Evolutionary conservation across 2,329 filamentous ascomycete species (phyloP).

Genomic region (Arthrinium puccinioides): DNA sequence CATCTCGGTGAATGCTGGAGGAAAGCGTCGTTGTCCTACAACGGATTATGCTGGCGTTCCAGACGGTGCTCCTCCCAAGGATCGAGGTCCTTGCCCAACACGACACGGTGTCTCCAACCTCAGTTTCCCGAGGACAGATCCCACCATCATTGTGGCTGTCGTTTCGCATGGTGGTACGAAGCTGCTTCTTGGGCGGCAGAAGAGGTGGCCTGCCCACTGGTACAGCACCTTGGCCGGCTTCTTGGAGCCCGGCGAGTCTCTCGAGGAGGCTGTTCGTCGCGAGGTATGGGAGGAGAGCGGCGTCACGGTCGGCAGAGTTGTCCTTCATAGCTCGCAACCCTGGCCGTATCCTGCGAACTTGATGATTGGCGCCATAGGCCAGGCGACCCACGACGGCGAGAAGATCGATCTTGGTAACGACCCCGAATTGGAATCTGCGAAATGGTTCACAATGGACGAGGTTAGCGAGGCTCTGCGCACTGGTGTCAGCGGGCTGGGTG

Average conservation of each 20-base stretch:
- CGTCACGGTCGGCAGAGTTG: slow-evolving; percentile 66
- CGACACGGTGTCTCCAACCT: slow-evolving; percentile 84
- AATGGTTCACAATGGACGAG: slow-evolving; percentile 81
- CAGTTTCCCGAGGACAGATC: slow-evolving; percentile 85
- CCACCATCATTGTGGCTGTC: slow-evolving; percentile 91
- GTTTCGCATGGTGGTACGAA: slow-evolving; percentile 72
- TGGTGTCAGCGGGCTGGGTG: slow-evolving; percentile 62
- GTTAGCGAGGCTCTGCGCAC: slow-evolving; percentile 64
- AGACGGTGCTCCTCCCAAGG: slow-evolving; percentile 30
- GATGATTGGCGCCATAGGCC: slow-evolving; percentile 84
- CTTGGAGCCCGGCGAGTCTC: slow-evolving; percentile 75
- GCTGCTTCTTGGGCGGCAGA: slow-evolving; percentile 77
- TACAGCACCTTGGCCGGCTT: slow-evolving; percentile 87
- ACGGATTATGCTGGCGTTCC: slow-evolving; percentile 49
- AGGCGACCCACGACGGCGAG: slow-evolving; percentile 74
- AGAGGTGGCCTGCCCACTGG: slow-evolving; percentile 77
- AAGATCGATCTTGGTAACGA: slow-evolving; percentile 78
- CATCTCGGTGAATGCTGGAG: slow-evolving; percentile 69
- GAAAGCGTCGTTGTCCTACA: slow-evolving; percentile 72
- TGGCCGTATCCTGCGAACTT: slow-evolving; percentile 82
- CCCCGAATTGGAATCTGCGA: slow-evolving; percentile 81
- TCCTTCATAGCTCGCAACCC: slow-evolving; percentile 77
- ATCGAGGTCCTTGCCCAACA: slow-evolving; percentile 68
- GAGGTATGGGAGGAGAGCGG: slow-evolving; percentile 86
- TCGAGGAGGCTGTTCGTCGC: slow-evolving; percentile 75